phyloP scores from a whole-genome alignment of 306 rosid species.

The Sechiopsis laciniata region DNA sequence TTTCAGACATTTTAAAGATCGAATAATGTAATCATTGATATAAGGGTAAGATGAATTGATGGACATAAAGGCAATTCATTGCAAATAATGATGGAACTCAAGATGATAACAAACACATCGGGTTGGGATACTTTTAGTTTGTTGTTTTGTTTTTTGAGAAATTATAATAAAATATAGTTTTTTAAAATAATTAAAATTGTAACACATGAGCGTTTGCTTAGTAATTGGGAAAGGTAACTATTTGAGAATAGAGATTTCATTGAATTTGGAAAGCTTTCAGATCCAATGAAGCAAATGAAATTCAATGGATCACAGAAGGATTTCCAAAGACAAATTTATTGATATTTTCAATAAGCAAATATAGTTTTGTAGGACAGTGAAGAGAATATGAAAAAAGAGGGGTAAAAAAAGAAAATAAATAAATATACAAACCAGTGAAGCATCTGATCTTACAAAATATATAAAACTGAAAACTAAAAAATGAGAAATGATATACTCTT shows the following conservation, averaged over 20 bases:
- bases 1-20: not conserved
- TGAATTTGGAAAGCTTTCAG: constrained; percentile 20
- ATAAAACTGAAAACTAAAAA: constrained; percentile 33
- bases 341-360: constrained; percentile 40
- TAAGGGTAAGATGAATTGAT: too few species aligned
- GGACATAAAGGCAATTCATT: not conserved
- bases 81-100: not conserved
- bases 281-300: constrained; percentile 18
- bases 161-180: not conserved
- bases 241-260: not conserved
- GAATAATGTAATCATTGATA: too few species aligned
- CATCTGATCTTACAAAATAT: constrained; percentile 40
- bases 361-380: constrained; percentile 27
- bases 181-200: too few species aligned
- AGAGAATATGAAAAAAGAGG: not conserved
- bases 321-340: constrained; percentile 41
- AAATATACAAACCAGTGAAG: constrained; percentile 61
- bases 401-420: constrained; percentile 24
- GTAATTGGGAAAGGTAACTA: not conserved
- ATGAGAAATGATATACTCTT: constrained; percentile 38
- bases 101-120: not conserved
- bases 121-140: not conserved
- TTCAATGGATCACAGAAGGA: constrained; percentile 13
- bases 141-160: not conserved
- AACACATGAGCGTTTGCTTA: too few species aligned